phyloP scores from a whole-genome alignment of 2,329 filamentous ascomycete species.

The Hymenoscyphus fructigenus region DNA sequence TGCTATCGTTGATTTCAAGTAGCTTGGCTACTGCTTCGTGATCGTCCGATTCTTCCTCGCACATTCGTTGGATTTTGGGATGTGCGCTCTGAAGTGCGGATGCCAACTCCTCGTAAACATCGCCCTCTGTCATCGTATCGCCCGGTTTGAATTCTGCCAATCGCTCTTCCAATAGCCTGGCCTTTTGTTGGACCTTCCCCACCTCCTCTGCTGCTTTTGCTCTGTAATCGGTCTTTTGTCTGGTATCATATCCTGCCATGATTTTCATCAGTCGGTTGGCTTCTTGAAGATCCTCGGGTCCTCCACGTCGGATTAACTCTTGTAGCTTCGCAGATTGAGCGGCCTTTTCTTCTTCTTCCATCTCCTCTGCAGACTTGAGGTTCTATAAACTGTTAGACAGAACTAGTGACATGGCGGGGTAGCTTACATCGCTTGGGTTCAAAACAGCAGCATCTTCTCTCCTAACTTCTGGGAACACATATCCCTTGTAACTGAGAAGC shows the following conservation, averaged over 20 bases:
- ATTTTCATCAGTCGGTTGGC: slow-evolving; percentile 98
- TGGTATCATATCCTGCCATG: slow-evolving; percentile 96
- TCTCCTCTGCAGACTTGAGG: slow-evolving; percentile 93
- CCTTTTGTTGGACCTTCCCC: slow-evolving; percentile 92
- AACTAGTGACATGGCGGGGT: not conserved
- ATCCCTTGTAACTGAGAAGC: slow-evolving; percentile 93
- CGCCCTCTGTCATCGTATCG: slow-evolving; percentile 69
- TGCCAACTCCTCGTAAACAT: slow-evolving; percentile 80
- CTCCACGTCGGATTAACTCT: slow-evolving; percentile 88
- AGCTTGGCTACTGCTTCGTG: slow-evolving; percentile 93
- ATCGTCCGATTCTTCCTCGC: slow-evolving; percentile 96
- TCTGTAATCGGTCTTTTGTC: slow-evolving; percentile 94
- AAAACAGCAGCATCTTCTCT: slow-evolving; percentile 93
- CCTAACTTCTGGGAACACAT: slow-evolving; percentile 88
- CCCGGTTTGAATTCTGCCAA: slow-evolving; percentile 80
- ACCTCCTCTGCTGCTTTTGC: slow-evolving; percentile 97
- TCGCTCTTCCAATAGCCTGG: slow-evolving; percentile 87
- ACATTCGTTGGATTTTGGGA: slow-evolving; percentile 99
- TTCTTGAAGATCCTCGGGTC: slow-evolving; percentile 91
- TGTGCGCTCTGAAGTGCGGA: slow-evolving; percentile 88
- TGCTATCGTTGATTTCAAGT: slow-evolving; percentile 97
- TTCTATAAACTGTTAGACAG: slow-evolving; percentile 58
- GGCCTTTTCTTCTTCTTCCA: slow-evolving; percentile 94
- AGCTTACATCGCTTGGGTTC: slow-evolving; percentile 92
- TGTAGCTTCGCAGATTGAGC: slow-evolving; percentile 98